Evolutionary conservation across 2,329 filamentous ascomycete genomes (phyloP).

Genomic region (Xenosphaeropsis pyriputrescens): DNA sequence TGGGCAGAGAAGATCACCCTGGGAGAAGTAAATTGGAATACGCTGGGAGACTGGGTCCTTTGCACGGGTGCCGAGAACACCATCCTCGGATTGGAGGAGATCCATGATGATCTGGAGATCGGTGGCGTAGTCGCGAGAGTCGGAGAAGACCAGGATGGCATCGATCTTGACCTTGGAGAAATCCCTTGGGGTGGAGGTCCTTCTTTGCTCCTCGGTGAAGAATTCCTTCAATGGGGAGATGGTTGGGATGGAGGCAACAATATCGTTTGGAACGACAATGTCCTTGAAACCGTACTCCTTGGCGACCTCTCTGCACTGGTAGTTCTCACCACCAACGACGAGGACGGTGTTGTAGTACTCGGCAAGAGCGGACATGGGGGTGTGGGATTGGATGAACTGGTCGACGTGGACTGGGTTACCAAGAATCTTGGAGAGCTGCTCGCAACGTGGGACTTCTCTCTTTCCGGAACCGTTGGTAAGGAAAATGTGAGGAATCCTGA

Average conservation of each 20-base stretch:
- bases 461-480: constrained; percentile 64
- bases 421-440: constrained; percentile 54
- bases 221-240: constrained; percentile 51
- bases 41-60: constrained; percentile 50
- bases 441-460: constrained; percentile 47
- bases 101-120: constrained; percentile 69
- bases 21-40: constrained; percentile 63
- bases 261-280: constrained; percentile 60
- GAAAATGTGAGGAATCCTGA: constrained; percentile 65
- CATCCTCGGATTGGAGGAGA: constrained; percentile 52
- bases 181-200: constrained; percentile 52
- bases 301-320: constrained; percentile 58
- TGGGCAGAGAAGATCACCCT: constrained; percentile 50
- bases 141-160: constrained; percentile 61
- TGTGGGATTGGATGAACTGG: constrained; percentile 68
- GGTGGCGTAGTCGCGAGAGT: constrained; percentile 59
- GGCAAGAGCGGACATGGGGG: constrained; percentile 59
- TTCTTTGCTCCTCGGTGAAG: constrained; percentile 54
- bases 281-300: constrained; percentile 63
- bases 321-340: constrained; percentile 62
- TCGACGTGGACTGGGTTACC: constrained; percentile 49
- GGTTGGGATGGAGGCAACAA: constrained; percentile 52
- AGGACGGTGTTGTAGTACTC: constrained; percentile 68
- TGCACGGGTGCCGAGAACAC: constrained; percentile 47
- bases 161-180: constrained; percentile 60